Percentiles rank a stretch among this genome's conserved stretches.
Conservation (phyloP, 768 basidiomycete species). For the Russula vinacea region DNA sequence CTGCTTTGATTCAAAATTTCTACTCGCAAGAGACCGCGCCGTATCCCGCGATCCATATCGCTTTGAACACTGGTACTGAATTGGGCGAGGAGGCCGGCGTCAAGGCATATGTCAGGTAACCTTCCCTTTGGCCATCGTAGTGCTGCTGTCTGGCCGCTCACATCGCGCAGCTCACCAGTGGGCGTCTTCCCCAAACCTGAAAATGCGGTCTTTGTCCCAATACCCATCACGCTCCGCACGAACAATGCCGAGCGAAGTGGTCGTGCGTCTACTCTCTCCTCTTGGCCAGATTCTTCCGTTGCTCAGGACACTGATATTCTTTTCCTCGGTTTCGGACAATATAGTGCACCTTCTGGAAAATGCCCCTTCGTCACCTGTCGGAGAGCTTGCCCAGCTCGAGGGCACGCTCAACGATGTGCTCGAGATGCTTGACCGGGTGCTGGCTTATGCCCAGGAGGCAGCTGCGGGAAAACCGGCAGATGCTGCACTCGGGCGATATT, state of each 20-base stretch:
- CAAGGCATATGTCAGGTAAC: slow-evolving; percentile 80
- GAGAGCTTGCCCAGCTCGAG: slow-evolving; percentile 72
- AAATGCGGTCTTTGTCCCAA: slow-evolving; percentile 91
- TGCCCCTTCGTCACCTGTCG: slow-evolving; percentile 48
- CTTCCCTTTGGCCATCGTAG: background rate
- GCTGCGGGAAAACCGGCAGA: slow-evolving; percentile 77
- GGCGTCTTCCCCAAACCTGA: slow-evolving; percentile 88
- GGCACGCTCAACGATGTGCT: slow-evolving; percentile 67
- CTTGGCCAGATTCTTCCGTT: background rate
- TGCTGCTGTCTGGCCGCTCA: background rate
- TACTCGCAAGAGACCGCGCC: slow-evolving; percentile 90
- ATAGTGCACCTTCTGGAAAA: slow-evolving; percentile 69
- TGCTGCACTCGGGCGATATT: slow-evolving; percentile 85
- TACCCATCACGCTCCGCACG: slow-evolving; percentile 83
- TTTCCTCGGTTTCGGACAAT: background rate
- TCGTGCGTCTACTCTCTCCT: slow-evolving; percentile 48
- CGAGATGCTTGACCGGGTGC: slow-evolving; percentile 78
- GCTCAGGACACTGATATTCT: background rate
- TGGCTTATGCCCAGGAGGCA: slow-evolving; percentile 79
- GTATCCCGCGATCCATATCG: slow-evolving; percentile 85
- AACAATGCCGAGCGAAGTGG: slow-evolving; percentile 82
- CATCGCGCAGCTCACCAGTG: slow-evolving; percentile 65
- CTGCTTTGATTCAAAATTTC: slow-evolving; percentile 96
- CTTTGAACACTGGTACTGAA: slow-evolving; percentile 81
- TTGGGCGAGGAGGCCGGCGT: slow-evolving; percentile 64